phyloP scores from a whole-genome alignment of 2,329 filamentous ascomycete species.

The Taxawa tesnikishii region DNA sequence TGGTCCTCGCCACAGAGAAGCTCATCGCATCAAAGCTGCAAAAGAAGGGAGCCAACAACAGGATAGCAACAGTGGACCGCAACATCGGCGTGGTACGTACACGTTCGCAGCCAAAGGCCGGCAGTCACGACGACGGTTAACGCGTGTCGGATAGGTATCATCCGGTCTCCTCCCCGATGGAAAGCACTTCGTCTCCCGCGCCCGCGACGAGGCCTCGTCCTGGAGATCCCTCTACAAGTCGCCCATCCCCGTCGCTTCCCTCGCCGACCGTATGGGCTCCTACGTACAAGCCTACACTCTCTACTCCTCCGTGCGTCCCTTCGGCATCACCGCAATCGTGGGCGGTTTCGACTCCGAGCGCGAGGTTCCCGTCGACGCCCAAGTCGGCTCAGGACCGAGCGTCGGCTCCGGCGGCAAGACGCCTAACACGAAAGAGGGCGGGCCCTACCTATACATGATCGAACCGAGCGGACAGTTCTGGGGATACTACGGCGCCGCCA shows the following conservation, averaged over 20 bases:
- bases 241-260: conserved; percentile 76
- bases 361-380: conserved; percentile 75
- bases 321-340: conserved; percentile 90
- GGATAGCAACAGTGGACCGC: conserved; percentile 87
- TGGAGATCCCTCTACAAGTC: conserved; percentile 94
- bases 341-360: conserved; percentile 87
- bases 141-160: conserved; percentile 58
- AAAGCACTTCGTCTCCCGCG: conserved; percentile 85
- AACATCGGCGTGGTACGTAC: conserved; percentile 78
- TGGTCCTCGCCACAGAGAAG: conserved; percentile 94
- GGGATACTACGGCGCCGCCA: conserved; percentile 97
- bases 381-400: conserved; percentile 71
- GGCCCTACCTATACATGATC: conserved; percentile 95
- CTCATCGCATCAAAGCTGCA: conserved; percentile 89
- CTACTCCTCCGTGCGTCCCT: conserved; percentile 91
- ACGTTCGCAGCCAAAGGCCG: background rate
- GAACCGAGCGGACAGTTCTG: conserved; percentile 95
- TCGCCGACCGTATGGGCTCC: conserved; percentile 85
- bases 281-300: conserved; percentile 97
- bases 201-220: conserved; percentile 80
- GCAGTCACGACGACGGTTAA: conserved; percentile 1
- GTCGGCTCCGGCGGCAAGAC: conserved; percentile 77
- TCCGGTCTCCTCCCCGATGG: conserved; percentile 92
- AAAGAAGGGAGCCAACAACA: conserved; percentile 91
- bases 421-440: conserved; percentile 63